A percentile compares a stretch with the other conserved stretches of the same genome.
Evolutionary conservation across 192 early-diverging fungal genomes (phyloP).

Genomic region (Thamnidium elegans): DNA sequence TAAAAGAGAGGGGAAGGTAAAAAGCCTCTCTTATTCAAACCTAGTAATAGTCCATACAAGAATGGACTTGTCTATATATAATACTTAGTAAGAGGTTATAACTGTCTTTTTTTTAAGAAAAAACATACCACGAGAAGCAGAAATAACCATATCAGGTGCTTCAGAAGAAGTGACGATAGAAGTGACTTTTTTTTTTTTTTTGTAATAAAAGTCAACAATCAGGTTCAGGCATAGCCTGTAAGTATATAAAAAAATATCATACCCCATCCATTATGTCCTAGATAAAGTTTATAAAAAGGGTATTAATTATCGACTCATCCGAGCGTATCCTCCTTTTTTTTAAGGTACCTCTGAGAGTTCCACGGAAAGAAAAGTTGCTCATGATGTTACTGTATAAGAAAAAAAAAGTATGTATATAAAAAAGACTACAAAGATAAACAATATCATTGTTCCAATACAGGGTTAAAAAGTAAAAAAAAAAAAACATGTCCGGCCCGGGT

Average conservation of each 20-base stretch:
- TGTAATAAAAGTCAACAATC: not conserved
- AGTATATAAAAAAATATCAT: not conserved
- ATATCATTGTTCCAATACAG: too few species aligned
- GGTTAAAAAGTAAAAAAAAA: too few species aligned
- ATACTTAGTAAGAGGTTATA: not conserved
- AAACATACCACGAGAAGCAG: conserved; percentile 85
- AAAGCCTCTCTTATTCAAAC: not conserved
- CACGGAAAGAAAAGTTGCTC: conserved; percentile 27
- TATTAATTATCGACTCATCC: conserved; percentile 22
- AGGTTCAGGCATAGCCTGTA: too few species aligned
- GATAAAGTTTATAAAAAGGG: not conserved
- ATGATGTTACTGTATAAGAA: conserved; percentile 6
- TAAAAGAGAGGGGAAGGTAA: too few species aligned
- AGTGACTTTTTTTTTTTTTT: conserved; percentile 64
- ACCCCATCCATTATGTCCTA: conserved; percentile 38
- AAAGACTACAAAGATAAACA: too few species aligned
- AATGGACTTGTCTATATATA: conserved; percentile 84
- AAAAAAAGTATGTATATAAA: too few species aligned
- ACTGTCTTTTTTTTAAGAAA: not conserved
- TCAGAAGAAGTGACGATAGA: conserved; percentile 94
- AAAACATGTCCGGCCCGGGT: too few species aligned
- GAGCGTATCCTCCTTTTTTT: conserved; percentile 2
- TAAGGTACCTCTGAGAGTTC: conserved; percentile 26
- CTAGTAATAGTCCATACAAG: conserved; percentile 90
- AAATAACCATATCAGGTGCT: conserved; percentile 92